Evolutionary conservation across 768 basidiomycete species (phyloP), one percentile per base, ranked within the genome.

Genomic region (Rubroboletus satanas): DNA sequence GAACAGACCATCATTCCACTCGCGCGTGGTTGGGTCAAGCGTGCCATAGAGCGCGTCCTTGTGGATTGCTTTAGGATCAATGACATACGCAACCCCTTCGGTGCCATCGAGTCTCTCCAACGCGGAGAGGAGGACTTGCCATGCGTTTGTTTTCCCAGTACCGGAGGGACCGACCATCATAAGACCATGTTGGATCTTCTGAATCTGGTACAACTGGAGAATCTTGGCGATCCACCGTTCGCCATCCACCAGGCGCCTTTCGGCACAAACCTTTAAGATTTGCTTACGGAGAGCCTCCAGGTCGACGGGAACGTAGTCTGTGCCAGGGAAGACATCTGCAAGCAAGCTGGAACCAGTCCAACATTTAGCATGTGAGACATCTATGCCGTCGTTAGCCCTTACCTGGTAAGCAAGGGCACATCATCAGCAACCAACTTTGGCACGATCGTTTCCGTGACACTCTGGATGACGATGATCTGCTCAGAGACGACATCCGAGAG

Each of bases 101-200:
- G 84, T 75, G 29, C 93, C 95, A 69, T 98, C 95, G 28, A 98
- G 76, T 12, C 91, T 81, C 69, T 97, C 92, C 47, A 98, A 77
- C 1, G 97, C 96, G 8, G 86, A 82, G 28, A 99, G 79, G 4
- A 99, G 79, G 41, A 98, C 92, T 64, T 88, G 88, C 97, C 97
- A 98, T 0, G 97, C 95, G 60, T 94, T 90, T 2, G 90, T 96
- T 74, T 99, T 99, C 31, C 97, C 97, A 45, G 83, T 93, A 28
- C 96, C 97, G 11, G 97, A 98, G 1, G 97, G 88, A 1, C 97
- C 96, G 29, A 99, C 97, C 93, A 99, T 97, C 97, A 99, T 98
- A 39, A 99, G 78, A 73, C 97, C 97, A 71, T 99, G 97, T 63
- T 98, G 96, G 59, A 98, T 99, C 76, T 94, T 98, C 74, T 99